Evolutionary conservation across 2,329 filamentous ascomycete genomes (phyloP).

Genomic region (Fusarium drepaniforme): DNA sequence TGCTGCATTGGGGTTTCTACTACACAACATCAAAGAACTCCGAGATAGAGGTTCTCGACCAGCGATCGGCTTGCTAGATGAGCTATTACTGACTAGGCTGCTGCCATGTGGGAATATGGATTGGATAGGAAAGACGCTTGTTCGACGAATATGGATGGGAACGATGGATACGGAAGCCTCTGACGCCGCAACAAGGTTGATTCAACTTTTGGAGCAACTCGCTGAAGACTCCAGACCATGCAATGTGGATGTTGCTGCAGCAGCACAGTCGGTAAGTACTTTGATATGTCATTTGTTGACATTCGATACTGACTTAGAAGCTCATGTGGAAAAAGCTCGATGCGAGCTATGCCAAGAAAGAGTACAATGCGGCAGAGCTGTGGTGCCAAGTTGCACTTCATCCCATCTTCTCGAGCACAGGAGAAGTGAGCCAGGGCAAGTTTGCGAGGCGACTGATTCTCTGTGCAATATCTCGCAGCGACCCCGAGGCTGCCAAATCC

Average conservation of each 20-base stretch:
- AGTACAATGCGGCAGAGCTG: conserved; percentile 66
- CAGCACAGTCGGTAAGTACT: conserved; percentile 72
- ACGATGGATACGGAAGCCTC: conserved; percentile 58
- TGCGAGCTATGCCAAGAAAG: conserved; percentile 62
- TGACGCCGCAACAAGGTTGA: conserved; percentile 39
- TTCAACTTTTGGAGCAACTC: conserved; percentile 50
- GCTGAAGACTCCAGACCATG: conserved; percentile 55
- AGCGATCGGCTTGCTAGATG: conserved; percentile 67
- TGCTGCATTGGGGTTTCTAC: conserved; percentile 72
- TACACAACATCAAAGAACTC: conserved; percentile 76
- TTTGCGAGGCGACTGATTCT: conserved; percentile 79
- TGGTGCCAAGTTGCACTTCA: conserved; percentile 83
- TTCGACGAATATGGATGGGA: conserved; percentile 76
- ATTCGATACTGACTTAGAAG: conserved; percentile 55
- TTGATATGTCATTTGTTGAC: background rate
- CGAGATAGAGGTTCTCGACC: conserved; percentile 64
- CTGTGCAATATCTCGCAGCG: conserved; percentile 69
- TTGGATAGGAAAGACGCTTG: conserved; percentile 77
- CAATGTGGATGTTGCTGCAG: conserved; percentile 71
- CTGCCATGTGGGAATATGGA: conserved; percentile 59
- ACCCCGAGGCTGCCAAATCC: conserved; percentile 40
- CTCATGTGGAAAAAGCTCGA: conserved; percentile 87
- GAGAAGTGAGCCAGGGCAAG: conserved; percentile 75
- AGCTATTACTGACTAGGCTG: conserved; percentile 72
- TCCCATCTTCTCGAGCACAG: conserved; percentile 73